Evolutionary conservation across 129 eudicot genomes (phyloP).

Genomic region (Tagetes patula): DNA sequence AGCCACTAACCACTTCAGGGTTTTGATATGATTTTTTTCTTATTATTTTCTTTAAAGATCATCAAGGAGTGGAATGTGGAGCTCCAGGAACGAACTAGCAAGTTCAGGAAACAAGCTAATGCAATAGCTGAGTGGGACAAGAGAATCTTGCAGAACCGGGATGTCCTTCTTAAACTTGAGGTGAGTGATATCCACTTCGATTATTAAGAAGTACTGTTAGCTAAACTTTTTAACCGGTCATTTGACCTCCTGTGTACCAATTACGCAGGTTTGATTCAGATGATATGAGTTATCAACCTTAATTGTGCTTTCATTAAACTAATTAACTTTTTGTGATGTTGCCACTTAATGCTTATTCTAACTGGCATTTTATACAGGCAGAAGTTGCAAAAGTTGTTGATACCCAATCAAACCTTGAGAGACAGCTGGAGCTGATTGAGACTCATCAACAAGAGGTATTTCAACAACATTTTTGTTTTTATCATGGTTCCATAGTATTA

Average conservation of each 20-base stretch:
- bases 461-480: not conserved
- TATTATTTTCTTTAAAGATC: constrained; percentile 45
- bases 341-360: constrained; percentile 17
- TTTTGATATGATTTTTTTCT: not conserved
- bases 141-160: constrained; percentile 89
- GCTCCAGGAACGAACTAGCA: constrained; percentile 85
- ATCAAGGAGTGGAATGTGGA: constrained; percentile 98
- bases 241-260: constrained; percentile 20
- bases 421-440: constrained; percentile 93
- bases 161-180: constrained; percentile 93
- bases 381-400: constrained; percentile 96
- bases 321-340: not conserved
- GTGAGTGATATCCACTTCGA: constrained; percentile 34
- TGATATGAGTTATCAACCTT: not conserved
- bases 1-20: not conserved
- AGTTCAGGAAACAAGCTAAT: constrained; percentile 90
- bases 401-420: constrained; percentile 79
- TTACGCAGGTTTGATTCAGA: not conserved
- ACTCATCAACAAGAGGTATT: constrained; percentile 96
- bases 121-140: constrained; percentile 97
- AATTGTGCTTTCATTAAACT: not conserved
- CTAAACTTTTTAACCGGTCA: constrained; percentile 4
- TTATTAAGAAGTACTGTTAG: not conserved
- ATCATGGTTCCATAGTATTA: too few species aligned
- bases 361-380: constrained; percentile 47